Evolutionary conservation across 1,284 basidiomycete species (phyloP), one percentile per base, ranked within the genome.

Genomic region (Xerocomus minutiporus): DNA sequence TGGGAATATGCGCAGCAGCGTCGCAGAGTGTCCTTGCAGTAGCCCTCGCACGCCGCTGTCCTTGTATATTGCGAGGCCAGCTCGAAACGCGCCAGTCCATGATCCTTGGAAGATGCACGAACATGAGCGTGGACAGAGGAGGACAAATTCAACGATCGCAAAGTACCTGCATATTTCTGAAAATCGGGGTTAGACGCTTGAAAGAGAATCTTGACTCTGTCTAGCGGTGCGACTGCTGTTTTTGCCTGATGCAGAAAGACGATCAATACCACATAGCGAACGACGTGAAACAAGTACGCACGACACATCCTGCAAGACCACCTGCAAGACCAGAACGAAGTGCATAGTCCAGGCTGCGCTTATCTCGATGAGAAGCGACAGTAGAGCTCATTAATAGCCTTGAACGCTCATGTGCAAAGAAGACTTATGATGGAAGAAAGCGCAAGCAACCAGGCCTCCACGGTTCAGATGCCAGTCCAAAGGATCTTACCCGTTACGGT

Each of bases 181-280:
- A 92, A 99, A 57, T 98, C 95, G 2, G 92, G 91, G 70, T 97
- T 97, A 8, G 92, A 93, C 0, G 97, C 93, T 70, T 99, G 97
- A 68, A 99, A 98, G 50, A 99, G 82, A 62, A 99, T 99, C 77
- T 99, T 99, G 65, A 99, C 95, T 62, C 97, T 81, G 70, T 99
- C 97, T 28, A 99, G 80, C 1, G 97, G 97, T 23, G 97, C 97
- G 51, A 99, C 94, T 20, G 90, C 88, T 8, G 97, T 96, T 74
- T 99, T 99, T 46, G 95, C 95, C 91, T 95, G 52, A 5, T 2
- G 20, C 26, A 46, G 20, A 26, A 17, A 53, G 29, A 8, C 12
- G 20, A 26, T 26, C 15, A 17, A 17, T 9, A 25, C 1, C 52
- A 13, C 31, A 13, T 12, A 13, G 31, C 15, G 32, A 20, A 23